Evolutionary conservation across 495 filamentous ascomycete genomes (phyloP).

Genomic region (Xylaria scruposa): DNA sequence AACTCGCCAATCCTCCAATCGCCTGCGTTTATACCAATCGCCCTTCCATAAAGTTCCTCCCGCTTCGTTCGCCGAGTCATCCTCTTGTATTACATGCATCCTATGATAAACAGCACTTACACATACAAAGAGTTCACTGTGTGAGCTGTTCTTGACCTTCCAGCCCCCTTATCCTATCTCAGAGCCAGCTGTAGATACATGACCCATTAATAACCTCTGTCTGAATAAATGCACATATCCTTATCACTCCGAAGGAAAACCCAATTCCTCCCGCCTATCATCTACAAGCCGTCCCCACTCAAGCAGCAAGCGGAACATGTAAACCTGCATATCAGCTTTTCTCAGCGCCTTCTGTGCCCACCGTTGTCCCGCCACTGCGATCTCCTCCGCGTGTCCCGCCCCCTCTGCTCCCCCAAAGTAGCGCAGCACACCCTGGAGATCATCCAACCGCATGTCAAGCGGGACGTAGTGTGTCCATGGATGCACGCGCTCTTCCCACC

Average conservation of each 20-base stretch:
- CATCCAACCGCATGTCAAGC: slow-evolving; percentile 70
- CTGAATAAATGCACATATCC: neutral
- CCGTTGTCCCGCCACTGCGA: slow-evolving; percentile 67
- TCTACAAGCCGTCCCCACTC: slow-evolving; percentile 76
- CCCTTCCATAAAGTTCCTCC: too few relatives aligned
- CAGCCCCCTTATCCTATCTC: neutral
- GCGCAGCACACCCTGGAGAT: slow-evolving; percentile 63
- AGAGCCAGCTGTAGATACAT: neutral
- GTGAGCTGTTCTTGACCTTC: neutral
- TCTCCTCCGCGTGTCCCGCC: slow-evolving; percentile 52
- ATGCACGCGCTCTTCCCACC: slow-evolving; percentile 73
- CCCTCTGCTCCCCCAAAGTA: slow-evolving; percentile 56
- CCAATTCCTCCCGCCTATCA: slow-evolving; percentile 65
- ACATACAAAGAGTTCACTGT: neutral
- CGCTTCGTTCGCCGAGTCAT: too few relatives aligned
- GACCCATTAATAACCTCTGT: neutral
- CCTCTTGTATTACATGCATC: neutral
- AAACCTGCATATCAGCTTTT: slow-evolving; percentile 84
- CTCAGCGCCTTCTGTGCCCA: slow-evolving; percentile 71
- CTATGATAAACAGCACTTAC: neutral
- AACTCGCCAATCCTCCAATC: too few relatives aligned
- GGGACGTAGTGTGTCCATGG: slow-evolving; percentile 83
- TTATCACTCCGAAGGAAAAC: slow-evolving; percentile 45
- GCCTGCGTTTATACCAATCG: too few relatives aligned
- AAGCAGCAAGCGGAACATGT: slow-evolving; percentile 77